phyloP scores from a whole-genome alignment of 2,329 filamentous ascomycete species.

The Alternaria rosae region DNA sequence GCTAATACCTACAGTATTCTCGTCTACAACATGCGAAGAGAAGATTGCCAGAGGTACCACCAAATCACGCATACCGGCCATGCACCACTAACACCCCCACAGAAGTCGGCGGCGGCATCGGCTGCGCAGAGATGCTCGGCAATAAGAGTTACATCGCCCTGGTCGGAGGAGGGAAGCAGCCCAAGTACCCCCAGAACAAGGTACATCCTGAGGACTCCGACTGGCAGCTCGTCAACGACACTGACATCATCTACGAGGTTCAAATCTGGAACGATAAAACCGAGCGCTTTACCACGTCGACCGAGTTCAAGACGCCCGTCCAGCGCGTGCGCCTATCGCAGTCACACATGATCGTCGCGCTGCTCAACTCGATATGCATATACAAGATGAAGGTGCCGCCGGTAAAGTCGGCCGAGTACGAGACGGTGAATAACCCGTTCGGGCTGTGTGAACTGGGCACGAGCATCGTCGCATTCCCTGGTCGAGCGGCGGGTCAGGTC shows the following conservation, averaged over 20 bases:
- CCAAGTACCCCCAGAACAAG: slow-evolving; percentile 89
- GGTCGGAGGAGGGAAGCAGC: slow-evolving; percentile 84
- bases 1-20: slow-evolving; percentile 41
- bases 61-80: background rate
- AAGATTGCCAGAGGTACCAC: slow-evolving; percentile 41
- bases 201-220: slow-evolving; percentile 53
- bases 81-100: slow-evolving; percentile 19
- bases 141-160: slow-evolving; percentile 87
- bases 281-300: slow-evolving; percentile 74
- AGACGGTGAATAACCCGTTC: slow-evolving; percentile 83
- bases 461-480: slow-evolving; percentile 81
- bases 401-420: slow-evolving; percentile 75
- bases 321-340: slow-evolving; percentile 80
- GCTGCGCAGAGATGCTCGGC: slow-evolving; percentile 84
- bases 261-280: slow-evolving; percentile 92
- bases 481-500: slow-evolving; percentile 85
- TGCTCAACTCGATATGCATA: slow-evolving; percentile 81
- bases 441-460: slow-evolving; percentile 81
- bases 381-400: slow-evolving; percentile 80
- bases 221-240: slow-evolving; percentile 35
- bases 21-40: slow-evolving; percentile 39
- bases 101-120: slow-evolving; percentile 70
- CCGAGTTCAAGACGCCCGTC: slow-evolving; percentile 82
- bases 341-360: slow-evolving; percentile 78
- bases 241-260: slow-evolving; percentile 59